Base-by-base conservation (phyloP, 2,329 filamentous ascomycete genomes). In the Fusarium sp. region DNA sequence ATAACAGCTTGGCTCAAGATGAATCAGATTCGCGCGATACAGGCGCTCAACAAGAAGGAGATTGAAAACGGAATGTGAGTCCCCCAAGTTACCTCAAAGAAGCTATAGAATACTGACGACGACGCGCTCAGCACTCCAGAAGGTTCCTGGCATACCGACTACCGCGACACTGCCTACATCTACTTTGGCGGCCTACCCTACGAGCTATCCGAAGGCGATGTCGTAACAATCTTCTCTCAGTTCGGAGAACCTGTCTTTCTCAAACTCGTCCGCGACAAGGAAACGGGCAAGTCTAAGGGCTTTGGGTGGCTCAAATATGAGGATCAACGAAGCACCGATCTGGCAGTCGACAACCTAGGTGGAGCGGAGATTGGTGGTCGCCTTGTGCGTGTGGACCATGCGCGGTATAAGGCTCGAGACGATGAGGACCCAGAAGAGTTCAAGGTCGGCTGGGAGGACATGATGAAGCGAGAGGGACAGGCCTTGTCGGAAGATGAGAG, bases 291-390 rank as follows among this genome's bases (percentile, higher is more conserved):
- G 84, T 97, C 94, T 71, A 93, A 93, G 76, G 97, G 97, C 1
- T 99, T 98, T 81, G 95, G 93, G 4, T 99, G 97, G 88, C 88
- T 99, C 68, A 99, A 99, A 82, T 99, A 98, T 84, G 97, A 99
- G 82, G 96, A 99, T 83, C 97, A 99, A 86, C 90, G 96, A 77
- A 98, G 95, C 84, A 97, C 94, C 72, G 96, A 98, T 83, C 86
- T 99, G 48, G 97, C 97, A 0, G 97, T 99, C 11, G 97, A 99
- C 84, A 99, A 99, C 82, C 86, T 99, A 6, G 94, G 95, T 43
- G 97, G 97, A 35, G 93, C 95, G 10, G 93, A 92, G 34, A 92
- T 99, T 20, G 87, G 94, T 81, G 95, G 95, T 3, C 89, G 95
- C 48, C 84, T 96, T 67, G 84, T 99, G 48, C 91, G 93, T 69